A percentile compares a stretch with the other conserved stretches of the same genome.
Evolutionary conservation across 306 rosid genomes (phyloP).

Genomic region (Phaseolus lunatus): DNA sequence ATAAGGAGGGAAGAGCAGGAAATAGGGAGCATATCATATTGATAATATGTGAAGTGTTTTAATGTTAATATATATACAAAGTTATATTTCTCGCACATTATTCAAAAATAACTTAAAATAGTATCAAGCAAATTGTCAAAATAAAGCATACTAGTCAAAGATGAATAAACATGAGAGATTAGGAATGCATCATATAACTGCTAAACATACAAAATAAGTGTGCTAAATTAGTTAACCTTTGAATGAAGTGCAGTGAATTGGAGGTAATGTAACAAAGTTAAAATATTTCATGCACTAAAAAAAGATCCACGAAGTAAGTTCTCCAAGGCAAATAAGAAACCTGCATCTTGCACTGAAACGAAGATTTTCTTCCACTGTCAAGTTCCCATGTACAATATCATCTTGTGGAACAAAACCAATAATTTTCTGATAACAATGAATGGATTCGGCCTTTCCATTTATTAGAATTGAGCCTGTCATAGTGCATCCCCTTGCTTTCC

Average conservation of each 20-base stretch:
- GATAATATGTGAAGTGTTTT: background rate
- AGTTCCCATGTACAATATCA: constrained; percentile 88
- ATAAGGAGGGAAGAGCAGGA: too few species aligned
- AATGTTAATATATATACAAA: background rate
- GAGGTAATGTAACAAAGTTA: background rate
- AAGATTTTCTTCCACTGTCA: constrained; percentile 92
- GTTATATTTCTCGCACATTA: background rate
- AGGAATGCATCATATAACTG: constrained; percentile 27
- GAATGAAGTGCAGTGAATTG: background rate
- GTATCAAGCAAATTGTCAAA: background rate
- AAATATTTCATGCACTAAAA: constrained; percentile 1
- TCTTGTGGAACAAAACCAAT: constrained; percentile 91
- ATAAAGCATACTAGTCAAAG: constrained; percentile 4
- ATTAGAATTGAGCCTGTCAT: constrained; percentile 68
- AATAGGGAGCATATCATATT: too few species aligned
- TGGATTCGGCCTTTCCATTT: constrained; percentile 74
- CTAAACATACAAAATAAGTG: background rate
- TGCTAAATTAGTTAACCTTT: constrained; percentile 16
- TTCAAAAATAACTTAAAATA: background rate
- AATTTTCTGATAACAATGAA: constrained; percentile 71
- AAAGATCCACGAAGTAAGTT: background rate
- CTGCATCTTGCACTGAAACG: constrained; percentile 93
- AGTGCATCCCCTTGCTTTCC: constrained; percentile 74
- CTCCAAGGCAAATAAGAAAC: constrained; percentile 47
- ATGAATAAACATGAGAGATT: constrained; percentile 16